phyloP scores from a whole-genome alignment of 2,329 filamentous ascomycete species.

The Fusarium sp. region DNA sequence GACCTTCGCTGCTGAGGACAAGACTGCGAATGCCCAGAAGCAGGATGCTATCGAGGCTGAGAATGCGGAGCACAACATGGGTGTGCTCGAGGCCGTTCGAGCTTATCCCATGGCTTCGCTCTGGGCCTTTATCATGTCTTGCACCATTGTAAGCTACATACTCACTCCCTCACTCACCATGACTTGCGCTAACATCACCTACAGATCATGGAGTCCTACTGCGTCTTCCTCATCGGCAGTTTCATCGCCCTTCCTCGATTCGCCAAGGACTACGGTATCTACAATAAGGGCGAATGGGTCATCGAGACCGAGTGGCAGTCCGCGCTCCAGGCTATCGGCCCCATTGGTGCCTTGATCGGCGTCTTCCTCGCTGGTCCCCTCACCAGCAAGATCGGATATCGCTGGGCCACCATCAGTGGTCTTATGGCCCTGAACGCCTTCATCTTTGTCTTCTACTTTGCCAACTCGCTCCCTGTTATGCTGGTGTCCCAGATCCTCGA shows the following conservation, averaged over 20 bases:
- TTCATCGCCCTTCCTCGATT: slow-evolving; percentile 58
- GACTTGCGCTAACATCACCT: slow-evolving; percentile 16
- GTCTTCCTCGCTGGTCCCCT: slow-evolving; percentile 53
- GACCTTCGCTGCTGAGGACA: slow-evolving; percentile 34
- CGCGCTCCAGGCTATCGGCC: slow-evolving; percentile 49
- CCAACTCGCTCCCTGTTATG: slow-evolving; percentile 53
- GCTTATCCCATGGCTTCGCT: slow-evolving; percentile 58
- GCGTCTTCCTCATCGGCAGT: slow-evolving; percentile 61
- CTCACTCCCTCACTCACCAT: not conserved
- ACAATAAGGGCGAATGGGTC: slow-evolving; percentile 35
- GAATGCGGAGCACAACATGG: slow-evolving; percentile 56
- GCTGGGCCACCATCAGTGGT: slow-evolving; percentile 50
- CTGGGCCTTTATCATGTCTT: slow-evolving; percentile 63
- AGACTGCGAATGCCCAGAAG: slow-evolving; percentile 26
- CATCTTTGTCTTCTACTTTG: slow-evolving; percentile 67
- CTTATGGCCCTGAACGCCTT: slow-evolving; percentile 54
- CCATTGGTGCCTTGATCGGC: slow-evolving; percentile 51
- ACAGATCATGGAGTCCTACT: slow-evolving; percentile 63
- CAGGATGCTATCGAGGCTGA: slow-evolving; percentile 48
- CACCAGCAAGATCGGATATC: slow-evolving; percentile 52
- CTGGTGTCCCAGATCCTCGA: slow-evolving; percentile 67
- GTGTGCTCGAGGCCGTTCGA: slow-evolving; percentile 52
- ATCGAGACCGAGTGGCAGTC: slow-evolving; percentile 58
- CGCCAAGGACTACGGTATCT: slow-evolving; percentile 52
- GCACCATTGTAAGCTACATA: slow-evolving; percentile 57